Evolutionary conservation across 1,284 basidiomycete species (phyloP), one percentile per base, ranked within the genome.

Genomic region (Cryptococcus sp.): DNA sequence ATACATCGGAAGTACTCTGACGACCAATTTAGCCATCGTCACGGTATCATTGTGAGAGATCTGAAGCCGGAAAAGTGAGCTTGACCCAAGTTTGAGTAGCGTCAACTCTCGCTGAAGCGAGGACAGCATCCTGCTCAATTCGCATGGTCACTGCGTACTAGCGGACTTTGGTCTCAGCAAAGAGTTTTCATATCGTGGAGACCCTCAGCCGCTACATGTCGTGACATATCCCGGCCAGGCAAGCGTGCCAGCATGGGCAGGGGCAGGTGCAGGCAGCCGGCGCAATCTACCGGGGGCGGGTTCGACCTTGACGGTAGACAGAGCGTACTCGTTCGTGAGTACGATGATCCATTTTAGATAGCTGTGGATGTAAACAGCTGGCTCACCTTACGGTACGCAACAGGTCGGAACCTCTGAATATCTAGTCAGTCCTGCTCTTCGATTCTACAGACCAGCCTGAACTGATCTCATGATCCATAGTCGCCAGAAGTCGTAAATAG

Each of bases 401-500:
- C 51, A 71, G 69, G 70, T 73, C n/a, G 76, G 76, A 11, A 96
- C 93, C 8, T 89, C 92, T 3, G 93, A 96, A 76, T 97, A 97
- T 71, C 84, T 97, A 17, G 93, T 72, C 41, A 60, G 72, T 58
- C n/a, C 40, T 2, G 5, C 37, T n/a, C 8, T 38, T 17, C 11
- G n/a, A n/a, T 20, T 39, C 8, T 15, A 7, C 4, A 23, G 25
- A n/a, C 41, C 29, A n/a, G 23, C 22, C 29, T 7, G 13, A 17
- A 38, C 52, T 60, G 54, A 58, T 45, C 17, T 20, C n/a, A 47
- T 50, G n/a, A 19, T 45, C n/a, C 1, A 44, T 52, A 76, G 74
- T 70, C 92, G 17, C 92, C 92, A 0, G 92, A 95, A 75, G 92
- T 98, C 51, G 91, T 98, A 68, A 89, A 93, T 70, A 90, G 93